Percentiles rank a stretch among this genome's conserved stretches.
Evolutionary conservation across 129 eudicot species (phyloP).

Genomic region (Tagetes patula): DNA sequence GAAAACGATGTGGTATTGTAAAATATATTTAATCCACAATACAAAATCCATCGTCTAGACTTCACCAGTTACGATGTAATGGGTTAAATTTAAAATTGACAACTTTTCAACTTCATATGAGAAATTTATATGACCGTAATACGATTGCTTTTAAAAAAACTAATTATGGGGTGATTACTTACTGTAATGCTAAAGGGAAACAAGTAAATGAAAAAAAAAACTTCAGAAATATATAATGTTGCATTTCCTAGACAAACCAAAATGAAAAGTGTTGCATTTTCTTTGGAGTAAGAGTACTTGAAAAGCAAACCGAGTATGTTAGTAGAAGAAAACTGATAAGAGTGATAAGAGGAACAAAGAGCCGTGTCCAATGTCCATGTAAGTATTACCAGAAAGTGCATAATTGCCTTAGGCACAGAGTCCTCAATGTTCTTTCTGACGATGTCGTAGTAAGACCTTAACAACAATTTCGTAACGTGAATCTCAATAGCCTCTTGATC

Average conservation of each 20-base stretch:
- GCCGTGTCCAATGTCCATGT: not conserved
- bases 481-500: conserved; percentile 84
- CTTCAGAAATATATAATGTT: not conserved
- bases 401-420: conserved; percentile 87
- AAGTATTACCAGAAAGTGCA: conserved; percentile 92
- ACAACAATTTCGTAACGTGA: conserved; percentile 59
- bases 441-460: conserved; percentile 90
- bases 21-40: conserved; percentile 5
- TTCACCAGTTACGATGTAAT: not conserved
- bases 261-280: not conserved
- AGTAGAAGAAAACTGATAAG: not conserved
- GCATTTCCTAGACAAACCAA: conserved; percentile 6
- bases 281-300: not conserved
- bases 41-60: conserved; percentile 6
- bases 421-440: conserved; percentile 97
- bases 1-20: conserved; percentile 1
- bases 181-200: not conserved
- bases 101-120: not conserved
- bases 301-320: not conserved
- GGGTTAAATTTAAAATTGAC: not conserved
- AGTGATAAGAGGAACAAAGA: not conserved
- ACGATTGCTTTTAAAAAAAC: not conserved
- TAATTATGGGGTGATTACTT: not conserved
- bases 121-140: not conserved
- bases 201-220: no score